A percentile compares a stretch with the other conserved stretches of the same genome.
Evolutionary conservation across 2,329 filamentous ascomycete species (phyloP).

Genomic region (Phaeophleospora eucalypticola): DNA sequence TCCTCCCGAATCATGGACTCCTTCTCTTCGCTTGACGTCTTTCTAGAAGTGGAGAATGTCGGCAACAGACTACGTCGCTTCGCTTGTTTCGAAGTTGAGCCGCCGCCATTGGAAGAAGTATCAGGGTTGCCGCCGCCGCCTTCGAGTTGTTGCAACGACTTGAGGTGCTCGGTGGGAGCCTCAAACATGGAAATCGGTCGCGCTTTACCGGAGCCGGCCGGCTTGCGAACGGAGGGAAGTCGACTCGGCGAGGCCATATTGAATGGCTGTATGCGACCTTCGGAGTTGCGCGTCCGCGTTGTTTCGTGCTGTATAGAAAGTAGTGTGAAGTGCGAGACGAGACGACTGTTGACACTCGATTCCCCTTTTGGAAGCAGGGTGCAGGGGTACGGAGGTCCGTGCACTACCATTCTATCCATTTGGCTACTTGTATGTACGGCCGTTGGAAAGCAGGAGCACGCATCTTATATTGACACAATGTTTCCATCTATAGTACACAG

Average conservation of each 20-base stretch:
- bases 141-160: conserved; percentile 18
- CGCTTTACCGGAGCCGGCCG: conserved; percentile 13
- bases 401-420: too few species aligned
- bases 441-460: too few species aligned
- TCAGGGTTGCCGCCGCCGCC: conserved; percentile 7
- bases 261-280: too few species aligned
- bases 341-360: too few species aligned
- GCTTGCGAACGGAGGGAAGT: conserved; percentile 23
- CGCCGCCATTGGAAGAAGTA: not conserved
- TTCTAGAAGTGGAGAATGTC: conserved; percentile 22
- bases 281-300: not conserved
- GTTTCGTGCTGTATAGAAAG: not conserved
- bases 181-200: conserved; percentile 32
- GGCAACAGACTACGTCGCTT: conserved; percentile 32
- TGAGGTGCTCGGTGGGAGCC: conserved; percentile 21
- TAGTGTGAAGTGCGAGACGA: too few species aligned
- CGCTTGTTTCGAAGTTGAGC: conserved; percentile 19
- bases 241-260: conserved; percentile 24
- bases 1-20: conserved; percentile 22
- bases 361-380: not conserved
- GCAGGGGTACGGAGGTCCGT: not conserved
- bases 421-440: too few species aligned
- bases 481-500: too few species aligned
- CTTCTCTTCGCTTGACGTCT: conserved; percentile 19
- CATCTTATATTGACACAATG: too few species aligned